These are phyloP conservation scores for Kwoniella botswanensis DNA, from an alignment of 768 basidiomycete species.

Conservation along the genomic window DNA sequence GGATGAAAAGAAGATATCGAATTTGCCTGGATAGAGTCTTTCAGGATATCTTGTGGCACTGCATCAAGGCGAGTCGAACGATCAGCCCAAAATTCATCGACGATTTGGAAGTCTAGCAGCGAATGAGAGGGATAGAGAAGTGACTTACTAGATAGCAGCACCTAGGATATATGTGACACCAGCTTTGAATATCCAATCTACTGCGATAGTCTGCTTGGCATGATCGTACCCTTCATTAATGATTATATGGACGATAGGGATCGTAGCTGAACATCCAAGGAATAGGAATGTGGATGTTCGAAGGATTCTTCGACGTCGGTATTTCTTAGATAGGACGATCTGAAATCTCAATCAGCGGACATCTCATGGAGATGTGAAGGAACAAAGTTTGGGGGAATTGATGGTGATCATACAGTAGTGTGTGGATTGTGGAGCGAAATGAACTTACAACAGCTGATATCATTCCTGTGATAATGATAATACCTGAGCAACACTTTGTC, in stretches of 20 bases:
- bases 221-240: slow-evolving; percentile 66
- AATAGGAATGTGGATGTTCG: slow-evolving; percentile 79
- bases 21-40: slow-evolving; percentile 71
- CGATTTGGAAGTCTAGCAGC: neutral
- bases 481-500: neutral
- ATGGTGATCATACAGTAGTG: slow-evolving; percentile 58
- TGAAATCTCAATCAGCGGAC: slow-evolving; percentile 51
- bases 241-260: slow-evolving; percentile 73
- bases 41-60: slow-evolving; percentile 87
- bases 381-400: no score
- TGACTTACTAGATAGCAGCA: slow-evolving; percentile 77
- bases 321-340: slow-evolving; percentile 78
- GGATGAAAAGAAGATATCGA: slow-evolving; percentile 77
- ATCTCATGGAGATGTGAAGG: no score
- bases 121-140: neutral
- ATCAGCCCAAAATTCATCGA: no score
- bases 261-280: slow-evolving; percentile 71
- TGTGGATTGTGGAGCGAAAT: slow-evolving; percentile 49
- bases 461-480: neutral
- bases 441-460: neutral
- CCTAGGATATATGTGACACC: slow-evolving; percentile 78
- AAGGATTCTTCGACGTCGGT: slow-evolving; percentile 73
- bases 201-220: slow-evolving; percentile 69
- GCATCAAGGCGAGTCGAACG: slow-evolving; percentile 18
- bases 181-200: slow-evolving; percentile 71